Evolutionary conservation across 371 early-diverging fungal species (phyloP).

Genomic region (Chytridium lagenaria): DNA sequence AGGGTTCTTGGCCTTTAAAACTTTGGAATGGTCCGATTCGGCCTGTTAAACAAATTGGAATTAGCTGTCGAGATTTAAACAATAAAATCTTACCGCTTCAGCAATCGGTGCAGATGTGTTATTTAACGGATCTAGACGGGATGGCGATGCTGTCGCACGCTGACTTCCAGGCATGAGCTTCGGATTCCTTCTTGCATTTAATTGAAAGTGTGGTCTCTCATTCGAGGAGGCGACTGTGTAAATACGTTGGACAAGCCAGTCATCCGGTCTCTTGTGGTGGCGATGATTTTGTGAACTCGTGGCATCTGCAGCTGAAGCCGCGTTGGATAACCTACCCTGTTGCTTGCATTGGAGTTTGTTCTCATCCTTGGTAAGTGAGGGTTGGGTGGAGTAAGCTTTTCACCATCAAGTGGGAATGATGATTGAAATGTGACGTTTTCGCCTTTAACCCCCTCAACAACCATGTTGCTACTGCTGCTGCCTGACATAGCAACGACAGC

Average conservation of each 20-base stretch:
- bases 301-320: no score
- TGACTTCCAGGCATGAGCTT: background rate
- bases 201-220: constrained; percentile 13
- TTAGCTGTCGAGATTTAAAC: background rate
- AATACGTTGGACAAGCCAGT: constrained; percentile 8
- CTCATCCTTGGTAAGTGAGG: background rate
- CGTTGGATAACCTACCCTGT: no score
- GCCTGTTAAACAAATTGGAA: background rate
- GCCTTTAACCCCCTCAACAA: no score
- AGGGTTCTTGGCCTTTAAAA: constrained; percentile 41
- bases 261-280: background rate
- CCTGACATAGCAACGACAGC: no score
- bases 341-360: background rate
- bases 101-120: background rate
- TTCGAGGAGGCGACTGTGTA: constrained; percentile 5
- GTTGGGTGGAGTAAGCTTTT: no score
- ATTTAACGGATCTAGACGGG: background rate
- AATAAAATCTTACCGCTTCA: background rate
- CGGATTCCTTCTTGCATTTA: background rate
- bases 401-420: no score
- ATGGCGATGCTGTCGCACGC: background rate
- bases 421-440: no score
- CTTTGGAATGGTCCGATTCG: background rate
- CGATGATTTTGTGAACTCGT: background rate
- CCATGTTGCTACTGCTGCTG: no score